These are phyloP conservation scores for Prunella vulgaris DNA, from an alignment of 257 asterid species.

Conservation along the genomic window DNA sequence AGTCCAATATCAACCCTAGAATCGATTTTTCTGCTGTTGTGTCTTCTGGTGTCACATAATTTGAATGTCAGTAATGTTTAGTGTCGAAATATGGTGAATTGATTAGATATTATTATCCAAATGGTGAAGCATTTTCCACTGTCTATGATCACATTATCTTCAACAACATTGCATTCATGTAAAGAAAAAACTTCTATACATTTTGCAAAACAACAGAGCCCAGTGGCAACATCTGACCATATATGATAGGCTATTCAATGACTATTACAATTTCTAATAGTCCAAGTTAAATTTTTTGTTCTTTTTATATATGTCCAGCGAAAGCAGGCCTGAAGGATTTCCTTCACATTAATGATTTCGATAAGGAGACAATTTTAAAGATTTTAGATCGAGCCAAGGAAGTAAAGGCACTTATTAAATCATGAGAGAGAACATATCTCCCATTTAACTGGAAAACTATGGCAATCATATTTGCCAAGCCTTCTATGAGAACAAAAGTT, in stretches of 20 bases:
- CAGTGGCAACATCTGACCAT: not conserved
- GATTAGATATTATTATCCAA: not conserved
- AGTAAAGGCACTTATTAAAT: conserved; percentile 79
- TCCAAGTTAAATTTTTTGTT: not conserved
- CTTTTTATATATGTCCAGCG: conserved; percentile 37
- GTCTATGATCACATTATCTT: conserved; percentile 1
- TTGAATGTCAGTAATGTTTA: not conserved
- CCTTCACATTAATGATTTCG: conserved; percentile 73
- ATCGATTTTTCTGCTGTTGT: not conserved
- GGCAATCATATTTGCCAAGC: conserved; percentile 98
- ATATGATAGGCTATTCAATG: too few relatives aligned
- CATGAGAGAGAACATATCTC: conserved; percentile 83
- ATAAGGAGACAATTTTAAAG: conserved; percentile 67
- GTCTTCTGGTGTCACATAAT: not conserved
- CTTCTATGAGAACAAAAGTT: conserved; percentile 97
- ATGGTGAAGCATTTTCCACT: not conserved
- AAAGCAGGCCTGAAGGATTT: conserved; percentile 72
- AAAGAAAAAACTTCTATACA: not conserved
- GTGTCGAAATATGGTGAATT: not conserved
- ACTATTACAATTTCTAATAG: not conserved
- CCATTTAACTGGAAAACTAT: conserved; percentile 93
- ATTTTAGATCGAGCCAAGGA: conserved; percentile 81
- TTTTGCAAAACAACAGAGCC: not conserved
- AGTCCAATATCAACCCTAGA: not conserved
- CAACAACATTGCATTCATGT: not conserved